Conservation (phyloP, 352 stramenopile genomes). For the Phytophthora constricta region DNA sequence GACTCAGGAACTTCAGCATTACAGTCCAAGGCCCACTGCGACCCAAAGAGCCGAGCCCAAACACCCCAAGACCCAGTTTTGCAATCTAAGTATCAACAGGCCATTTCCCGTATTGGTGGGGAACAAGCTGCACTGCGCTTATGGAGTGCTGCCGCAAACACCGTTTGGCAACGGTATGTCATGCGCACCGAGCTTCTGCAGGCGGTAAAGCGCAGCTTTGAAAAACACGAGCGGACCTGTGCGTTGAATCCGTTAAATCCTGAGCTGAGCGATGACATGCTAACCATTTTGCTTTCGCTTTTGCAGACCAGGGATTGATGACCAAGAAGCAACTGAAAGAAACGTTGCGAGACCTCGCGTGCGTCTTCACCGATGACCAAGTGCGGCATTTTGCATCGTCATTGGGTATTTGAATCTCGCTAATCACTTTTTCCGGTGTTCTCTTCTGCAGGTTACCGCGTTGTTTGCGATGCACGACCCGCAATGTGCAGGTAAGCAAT, state of each 20-base stretch:
- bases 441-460: slow-evolving; percentile 40
- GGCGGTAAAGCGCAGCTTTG: slow-evolving; percentile 60
- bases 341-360: slow-evolving; percentile 50
- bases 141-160: slow-evolving; percentile 42
- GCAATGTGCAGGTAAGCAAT: slow-evolving; percentile 41
- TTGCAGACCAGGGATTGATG: slow-evolving; percentile 51
- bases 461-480: slow-evolving; percentile 56
- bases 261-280: neutral
- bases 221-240: slow-evolving; percentile 61
- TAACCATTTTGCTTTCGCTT: neutral
- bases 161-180: slow-evolving; percentile 48
- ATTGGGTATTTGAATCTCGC: neutral
- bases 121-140: slow-evolving; percentile 37
- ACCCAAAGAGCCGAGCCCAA: neutral
- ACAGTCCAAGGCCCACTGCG: neutral
- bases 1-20: slow-evolving; percentile 8
- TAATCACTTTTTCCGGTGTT: neutral
- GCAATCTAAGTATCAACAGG: slow-evolving; percentile 49
- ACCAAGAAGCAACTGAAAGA: slow-evolving; percentile 63
- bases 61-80: slow-evolving; percentile 17
- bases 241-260: slow-evolving; percentile 12
- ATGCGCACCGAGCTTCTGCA: slow-evolving; percentile 61
- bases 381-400: slow-evolving; percentile 18
- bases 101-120: slow-evolving; percentile 42
- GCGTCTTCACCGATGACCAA: slow-evolving; percentile 70